Percentiles rank a stretch among this genome's conserved stretches.
phyloP scores from a whole-genome alignment of 352 stramenopile species.

The Phytophthora lateralis region DNA sequence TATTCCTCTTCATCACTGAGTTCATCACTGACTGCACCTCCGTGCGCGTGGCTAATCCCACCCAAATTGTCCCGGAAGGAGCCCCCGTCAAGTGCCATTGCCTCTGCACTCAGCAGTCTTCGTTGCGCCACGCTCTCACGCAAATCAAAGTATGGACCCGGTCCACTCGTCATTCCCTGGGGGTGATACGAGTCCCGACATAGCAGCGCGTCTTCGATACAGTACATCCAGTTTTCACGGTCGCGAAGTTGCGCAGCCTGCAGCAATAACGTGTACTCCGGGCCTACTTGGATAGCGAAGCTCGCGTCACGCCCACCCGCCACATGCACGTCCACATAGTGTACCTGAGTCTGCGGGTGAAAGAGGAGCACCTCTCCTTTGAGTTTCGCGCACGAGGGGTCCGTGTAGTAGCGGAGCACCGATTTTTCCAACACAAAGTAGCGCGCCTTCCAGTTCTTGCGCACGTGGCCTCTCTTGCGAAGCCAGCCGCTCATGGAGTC shows the following conservation, averaged over 20 bases:
- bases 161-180: conserved; percentile 20
- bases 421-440: conserved; percentile 80
- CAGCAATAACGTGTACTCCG: conserved; percentile 64
- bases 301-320: conserved; percentile 54
- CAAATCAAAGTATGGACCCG: conserved; percentile 46
- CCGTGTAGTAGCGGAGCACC: conserved; percentile 68
- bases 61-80: conserved; percentile 30
- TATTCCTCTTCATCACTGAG: conserved; percentile 41
- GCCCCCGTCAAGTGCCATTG: conserved; percentile 43
- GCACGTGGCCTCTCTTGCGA: conserved; percentile 66
- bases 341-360: conserved; percentile 65
- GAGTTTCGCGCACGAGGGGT: conserved; percentile 53
- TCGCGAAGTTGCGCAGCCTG: conserved; percentile 62
- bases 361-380: conserved; percentile 84
- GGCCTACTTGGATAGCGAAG: conserved; percentile 67
- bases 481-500: conserved; percentile 80
- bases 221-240: conserved; percentile 83
- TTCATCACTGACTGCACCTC: conserved; percentile 26
- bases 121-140: conserved; percentile 62
- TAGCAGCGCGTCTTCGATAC: conserved; percentile 73
- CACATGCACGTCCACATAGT: conserved; percentile 75
- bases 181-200: conserved; percentile 77
- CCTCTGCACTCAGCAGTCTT: conserved; percentile 61
- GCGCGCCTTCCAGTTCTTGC: conserved; percentile 81
- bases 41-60: conserved; percentile 37